Evolutionary conservation across 2,329 filamentous ascomycete species (phyloP).

Genomic region (Beauveria caledonica): DNA sequence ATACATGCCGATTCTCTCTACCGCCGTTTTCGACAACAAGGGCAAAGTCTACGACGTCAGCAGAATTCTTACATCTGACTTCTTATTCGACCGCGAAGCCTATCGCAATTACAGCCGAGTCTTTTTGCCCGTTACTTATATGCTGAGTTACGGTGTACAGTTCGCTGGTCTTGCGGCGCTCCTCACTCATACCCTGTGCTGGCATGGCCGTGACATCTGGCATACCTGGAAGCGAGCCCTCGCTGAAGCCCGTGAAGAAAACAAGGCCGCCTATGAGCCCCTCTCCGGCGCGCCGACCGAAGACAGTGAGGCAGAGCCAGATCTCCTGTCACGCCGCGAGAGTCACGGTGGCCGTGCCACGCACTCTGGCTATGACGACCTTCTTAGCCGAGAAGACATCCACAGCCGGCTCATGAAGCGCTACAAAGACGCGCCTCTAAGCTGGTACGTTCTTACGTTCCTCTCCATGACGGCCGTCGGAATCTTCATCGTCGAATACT

Average conservation of each 20-base stretch:
- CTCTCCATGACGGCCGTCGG: constrained; percentile 68
- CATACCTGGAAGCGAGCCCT: constrained; percentile 65
- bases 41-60: constrained; percentile 74
- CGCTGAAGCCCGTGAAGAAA: constrained; percentile 49
- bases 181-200: constrained; percentile 72
- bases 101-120: constrained; percentile 78
- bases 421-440: constrained; percentile 73
- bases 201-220: constrained; percentile 79
- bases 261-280: constrained; percentile 45
- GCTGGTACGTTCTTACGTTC: constrained; percentile 74
- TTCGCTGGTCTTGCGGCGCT: constrained; percentile 76
- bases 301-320: constrained; percentile 9
- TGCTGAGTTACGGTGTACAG: constrained; percentile 77
- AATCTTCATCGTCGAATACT: constrained; percentile 80
- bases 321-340: constrained; percentile 13
- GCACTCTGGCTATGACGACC: constrained; percentile 37
- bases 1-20: constrained; percentile 80
- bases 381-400: constrained; percentile 68
- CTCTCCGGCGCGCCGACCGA: constrained; percentile 26
- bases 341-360: constrained; percentile 21
- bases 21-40: constrained; percentile 78
- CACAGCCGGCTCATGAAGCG: constrained; percentile 76
- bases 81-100: constrained; percentile 66
- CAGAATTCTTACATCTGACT: constrained; percentile 69
- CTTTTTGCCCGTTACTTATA: constrained; percentile 80